phyloP scores from a whole-genome alignment of 495 filamentous ascomycete species.

The Xylaria intraflava region DNA sequence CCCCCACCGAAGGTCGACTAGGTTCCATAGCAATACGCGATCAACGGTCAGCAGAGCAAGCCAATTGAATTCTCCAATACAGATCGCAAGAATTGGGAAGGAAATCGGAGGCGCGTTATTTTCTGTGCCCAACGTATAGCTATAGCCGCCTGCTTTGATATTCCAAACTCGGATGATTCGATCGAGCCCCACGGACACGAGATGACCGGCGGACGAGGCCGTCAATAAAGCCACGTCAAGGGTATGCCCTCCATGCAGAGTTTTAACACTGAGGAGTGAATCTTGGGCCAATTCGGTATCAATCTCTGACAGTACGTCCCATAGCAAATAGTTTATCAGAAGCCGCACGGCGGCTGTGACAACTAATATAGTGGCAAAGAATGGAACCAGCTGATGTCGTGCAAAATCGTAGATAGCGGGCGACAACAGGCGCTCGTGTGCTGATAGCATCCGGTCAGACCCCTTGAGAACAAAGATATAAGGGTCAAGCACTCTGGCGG shows the following conservation, averaged over 20 bases:
- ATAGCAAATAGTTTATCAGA: conserved; percentile 61
- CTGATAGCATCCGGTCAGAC: conserved; percentile 48
- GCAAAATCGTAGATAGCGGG: conserved; percentile 52
- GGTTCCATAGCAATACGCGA: conserved; percentile 52
- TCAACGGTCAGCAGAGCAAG: conserved; percentile 55
- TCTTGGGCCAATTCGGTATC: conserved; percentile 34
- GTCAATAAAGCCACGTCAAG: conserved; percentile 58
- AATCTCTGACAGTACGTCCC: conserved; percentile 40
- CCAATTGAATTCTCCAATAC: conserved; percentile 53
- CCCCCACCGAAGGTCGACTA: conserved; percentile 46
- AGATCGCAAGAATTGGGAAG: conserved; percentile 54
- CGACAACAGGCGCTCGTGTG: conserved; percentile 36
- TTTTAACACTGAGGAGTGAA: conserved; percentile 49
- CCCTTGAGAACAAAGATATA: conserved; percentile 59
- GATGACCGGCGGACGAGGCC: conserved; percentile 48
- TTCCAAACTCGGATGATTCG: conserved; percentile 55
- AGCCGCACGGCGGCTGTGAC: conserved; percentile 51
- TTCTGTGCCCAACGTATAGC: conserved; percentile 33
- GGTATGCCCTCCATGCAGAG: conserved; percentile 52
- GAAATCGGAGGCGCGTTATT: conserved; percentile 28
- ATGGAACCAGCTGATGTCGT: conserved; percentile 49
- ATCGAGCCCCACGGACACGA: conserved; percentile 63
- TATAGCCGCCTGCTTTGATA: conserved; percentile 36
- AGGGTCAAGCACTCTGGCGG: conserved; percentile 62
- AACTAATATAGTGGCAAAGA: conserved; percentile 48